These are phyloP conservation scores for Tillandsia fasciculata DNA, from an alignment of 176 grass and related monocot genomes.

Conservation along the genomic window DNA sequence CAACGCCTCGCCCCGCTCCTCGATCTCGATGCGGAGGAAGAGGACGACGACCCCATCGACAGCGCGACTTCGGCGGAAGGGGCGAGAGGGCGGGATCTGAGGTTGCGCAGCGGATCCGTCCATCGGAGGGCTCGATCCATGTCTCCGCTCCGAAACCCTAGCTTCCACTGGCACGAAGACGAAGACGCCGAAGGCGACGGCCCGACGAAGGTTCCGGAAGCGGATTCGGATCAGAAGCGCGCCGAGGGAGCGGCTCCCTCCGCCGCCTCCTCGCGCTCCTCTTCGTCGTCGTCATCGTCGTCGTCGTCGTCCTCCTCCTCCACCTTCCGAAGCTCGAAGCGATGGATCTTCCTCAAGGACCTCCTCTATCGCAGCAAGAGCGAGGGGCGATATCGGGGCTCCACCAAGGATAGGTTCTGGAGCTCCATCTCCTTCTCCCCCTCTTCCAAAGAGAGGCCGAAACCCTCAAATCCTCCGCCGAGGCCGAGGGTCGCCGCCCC, in stretches of 20 bases:
- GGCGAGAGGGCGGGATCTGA: constrained; percentile 40
- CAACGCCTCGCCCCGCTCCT: constrained; percentile 28
- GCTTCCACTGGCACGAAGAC: constrained; percentile 46
- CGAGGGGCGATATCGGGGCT: constrained; percentile 38
- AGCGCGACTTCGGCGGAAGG: not conserved
- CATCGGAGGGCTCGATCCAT: constrained; percentile 77
- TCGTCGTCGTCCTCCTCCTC: constrained; percentile 26
- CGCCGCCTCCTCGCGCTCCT: constrained; percentile 45
- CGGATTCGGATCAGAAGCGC: not conserved
- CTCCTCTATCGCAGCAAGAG: constrained; percentile 95
- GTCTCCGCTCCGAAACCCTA: constrained; percentile 66
- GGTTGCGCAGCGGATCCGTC: constrained; percentile 50
- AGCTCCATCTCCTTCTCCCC: constrained; percentile 40
- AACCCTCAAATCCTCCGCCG: constrained; percentile 15
- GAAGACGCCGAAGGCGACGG: not conserved
- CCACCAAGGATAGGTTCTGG: constrained; percentile 51
- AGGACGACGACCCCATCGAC: constrained; percentile 27
- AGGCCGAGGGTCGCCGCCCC: not conserved
- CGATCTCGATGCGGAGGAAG: constrained; percentile 12
- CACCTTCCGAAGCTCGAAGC: constrained; percentile 36
- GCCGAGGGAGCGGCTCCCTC: constrained; percentile 41
- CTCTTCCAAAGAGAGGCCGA: constrained; percentile 39
- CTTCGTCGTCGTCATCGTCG: constrained; percentile 29
- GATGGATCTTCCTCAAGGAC: constrained; percentile 88
- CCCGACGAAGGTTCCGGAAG: constrained; percentile 20